Base-by-base conservation (phyloP, 768 basidiomycete genomes). In the Tulasnella sp. region DNA sequence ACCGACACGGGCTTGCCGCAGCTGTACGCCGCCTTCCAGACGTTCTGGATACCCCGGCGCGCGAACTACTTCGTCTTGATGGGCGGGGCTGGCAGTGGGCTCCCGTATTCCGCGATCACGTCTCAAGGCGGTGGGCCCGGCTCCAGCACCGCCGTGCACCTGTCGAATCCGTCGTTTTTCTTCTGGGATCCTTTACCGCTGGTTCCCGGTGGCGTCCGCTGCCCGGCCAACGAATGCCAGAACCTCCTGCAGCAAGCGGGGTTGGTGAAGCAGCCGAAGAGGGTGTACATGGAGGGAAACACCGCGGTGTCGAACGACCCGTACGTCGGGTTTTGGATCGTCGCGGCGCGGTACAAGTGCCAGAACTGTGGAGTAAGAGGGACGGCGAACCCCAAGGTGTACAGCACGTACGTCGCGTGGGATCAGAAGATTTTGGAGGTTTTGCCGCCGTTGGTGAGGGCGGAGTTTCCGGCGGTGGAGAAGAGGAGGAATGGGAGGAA, bases 161-260 rank as follows among this genome's bases (percentile, higher is more conserved):
- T 80, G 42, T 48, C 42, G 31, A 80, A 80, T 48, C 79, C 79
- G 28, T 46, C 74, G n/a, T 80, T 80, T n/a, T 80, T 73, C 79
- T 80, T n/a, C 74, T 80, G 79, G 79, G 79, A 80, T 41, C 79
- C 79, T 14, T 42, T 80, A 22, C 74, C 72, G n/a, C 46, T 80
- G 24, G 79, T 80, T 34, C 79, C 72, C 0, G 79, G 79, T 11
- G 79, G 79, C 22, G 34, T 80, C 9, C 28, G 72, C 37, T 80
- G 79, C 46, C 74, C 74, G 8, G 72, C 34, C 14, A 24, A 5
- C 37, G 72, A 37, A 22, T 80, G 79, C n/a, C 18, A 28, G 76
- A 77, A 77, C 34, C 9, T 77, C 24, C 77, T 78, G 14, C 28
- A 40, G 14, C 48, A 64, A 2, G 77, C 34, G 0, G 77, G 77